Evolutionary conservation across 106 monocot genomes (phyloP).

Genomic region (Amphibolis antarctica): DNA sequence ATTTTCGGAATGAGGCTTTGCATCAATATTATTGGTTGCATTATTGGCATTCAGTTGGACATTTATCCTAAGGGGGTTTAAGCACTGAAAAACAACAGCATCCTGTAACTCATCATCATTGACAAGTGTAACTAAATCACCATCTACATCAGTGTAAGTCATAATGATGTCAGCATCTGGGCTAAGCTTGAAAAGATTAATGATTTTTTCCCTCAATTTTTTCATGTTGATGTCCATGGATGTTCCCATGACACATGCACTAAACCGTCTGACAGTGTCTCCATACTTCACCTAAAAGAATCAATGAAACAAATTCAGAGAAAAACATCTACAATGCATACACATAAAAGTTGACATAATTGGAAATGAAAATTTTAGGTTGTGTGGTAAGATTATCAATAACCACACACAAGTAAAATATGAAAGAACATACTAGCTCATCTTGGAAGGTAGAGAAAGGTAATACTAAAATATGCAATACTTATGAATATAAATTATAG

Average conservation of each 20-base stretch:
- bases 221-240: slow-evolving; percentile 40
- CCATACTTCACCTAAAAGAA: slow-evolving; percentile 65
- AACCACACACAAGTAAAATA: neutral
- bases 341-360: neutral
- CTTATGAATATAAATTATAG: too few species aligned
- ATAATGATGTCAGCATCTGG: slow-evolving; percentile 41
- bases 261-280: slow-evolving; percentile 56
- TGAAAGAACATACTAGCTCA: neutral
- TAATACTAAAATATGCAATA: neutral
- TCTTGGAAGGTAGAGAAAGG: neutral
- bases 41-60: slow-evolving; percentile 36
- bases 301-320: slow-evolving; percentile 2
- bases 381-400: neutral
- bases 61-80: slow-evolving; percentile 75
- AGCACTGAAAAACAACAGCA: slow-evolving; percentile 52
- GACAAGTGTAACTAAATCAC: slow-evolving; percentile 62
- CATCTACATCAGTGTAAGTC: slow-evolving; percentile 83
- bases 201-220: slow-evolving; percentile 42
- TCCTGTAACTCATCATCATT: slow-evolving; percentile 72
- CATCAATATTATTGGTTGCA: slow-evolving; percentile 5
- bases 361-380: neutral
- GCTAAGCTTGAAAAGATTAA: slow-evolving; percentile 43
- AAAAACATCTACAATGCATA: neutral
- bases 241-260: slow-evolving; percentile 24
- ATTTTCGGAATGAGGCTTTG: neutral